Percentiles rank a stretch among this genome's conserved stretches.
phyloP scores from a whole-genome alignment of 2,329 filamentous ascomycete genomes.

The Lasiodiplodia sp. region DNA sequence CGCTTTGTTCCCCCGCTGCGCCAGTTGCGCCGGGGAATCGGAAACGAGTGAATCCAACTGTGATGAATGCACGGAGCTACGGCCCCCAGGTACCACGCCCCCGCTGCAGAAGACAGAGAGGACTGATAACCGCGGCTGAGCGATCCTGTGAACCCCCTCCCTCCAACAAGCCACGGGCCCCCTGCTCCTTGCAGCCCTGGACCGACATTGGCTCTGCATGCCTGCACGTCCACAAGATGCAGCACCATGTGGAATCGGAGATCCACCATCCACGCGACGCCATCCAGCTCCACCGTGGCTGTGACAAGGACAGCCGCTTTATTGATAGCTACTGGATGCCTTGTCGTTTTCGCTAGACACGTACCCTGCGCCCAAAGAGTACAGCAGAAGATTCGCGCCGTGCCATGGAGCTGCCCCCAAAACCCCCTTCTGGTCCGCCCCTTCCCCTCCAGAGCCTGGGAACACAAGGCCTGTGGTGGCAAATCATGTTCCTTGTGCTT shows the following conservation, averaged over 20 bases:
- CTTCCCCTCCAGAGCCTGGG: background rate
- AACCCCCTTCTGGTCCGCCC: conserved; percentile 7
- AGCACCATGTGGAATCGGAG: conserved; percentile 22
- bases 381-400: conserved; percentile 18
- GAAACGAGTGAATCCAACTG: conserved; percentile 5
- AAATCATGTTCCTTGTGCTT: conserved; percentile 19
- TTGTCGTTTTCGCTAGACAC: background rate
- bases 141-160: background rate
- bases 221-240: conserved; percentile 22
- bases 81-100: conserved; percentile 20
- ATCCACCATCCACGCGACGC: conserved; percentile 24
- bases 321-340: conserved; percentile 18
- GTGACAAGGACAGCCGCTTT: conserved; percentile 10
- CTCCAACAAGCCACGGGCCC: background rate
- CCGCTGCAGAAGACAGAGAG: conserved; percentile 3
- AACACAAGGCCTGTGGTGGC: conserved; percentile 5
- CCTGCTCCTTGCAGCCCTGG: conserved; percentile 26
- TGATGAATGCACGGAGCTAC: conserved; percentile 6
- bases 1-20: conserved; percentile 4
- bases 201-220: conserved; percentile 13
- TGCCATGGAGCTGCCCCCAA: conserved; percentile 1
- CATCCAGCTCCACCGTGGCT: conserved; percentile 12
- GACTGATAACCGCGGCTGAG: conserved; percentile 21
- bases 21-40: conserved; percentile 23
- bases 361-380: background rate